Evolutionary conservation across 2,329 filamentous ascomycete genomes (phyloP).

Genomic region (Paramyrothecium sp.): DNA sequence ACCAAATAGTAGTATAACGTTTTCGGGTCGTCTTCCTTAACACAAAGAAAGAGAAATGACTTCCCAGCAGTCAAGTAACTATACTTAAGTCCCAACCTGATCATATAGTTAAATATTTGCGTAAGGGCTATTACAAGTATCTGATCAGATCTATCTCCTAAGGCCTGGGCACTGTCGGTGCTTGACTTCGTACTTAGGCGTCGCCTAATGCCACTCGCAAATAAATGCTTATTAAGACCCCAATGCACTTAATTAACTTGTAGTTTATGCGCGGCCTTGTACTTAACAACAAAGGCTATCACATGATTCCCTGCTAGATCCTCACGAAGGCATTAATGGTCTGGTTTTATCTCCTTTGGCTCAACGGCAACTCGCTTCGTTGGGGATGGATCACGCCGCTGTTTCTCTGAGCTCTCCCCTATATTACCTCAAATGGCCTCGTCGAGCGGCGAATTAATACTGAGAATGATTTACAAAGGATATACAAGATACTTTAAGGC

Average conservation of each 20-base stretch:
- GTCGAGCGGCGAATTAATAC: not conserved
- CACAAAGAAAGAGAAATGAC: slow-evolving; percentile 20
- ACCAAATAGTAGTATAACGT: slow-evolving; percentile 15
- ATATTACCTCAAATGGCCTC: not conserved
- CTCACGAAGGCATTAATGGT: too few relatives aligned
- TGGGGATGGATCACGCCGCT: not conserved
- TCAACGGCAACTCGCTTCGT: not conserved
- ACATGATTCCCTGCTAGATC: too few relatives aligned
- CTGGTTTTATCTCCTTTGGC: too few relatives aligned
- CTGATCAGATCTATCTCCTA: too few relatives aligned
- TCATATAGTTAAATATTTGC: slow-evolving; percentile 19
- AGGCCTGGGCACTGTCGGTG: slow-evolving; percentile 3
- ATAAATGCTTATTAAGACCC: slow-evolving; percentile 7
- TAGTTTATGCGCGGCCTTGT: slow-evolving; percentile 11
- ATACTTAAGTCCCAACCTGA: slow-evolving; percentile 16
- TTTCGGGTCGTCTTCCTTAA: slow-evolving; percentile 10
- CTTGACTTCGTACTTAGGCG: slow-evolving; percentile 6
- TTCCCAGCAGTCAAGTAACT: slow-evolving; percentile 21
- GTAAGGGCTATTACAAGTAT: slow-evolving; percentile 15
- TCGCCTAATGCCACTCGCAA: slow-evolving; percentile 9
- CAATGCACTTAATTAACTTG: slow-evolving; percentile 1
- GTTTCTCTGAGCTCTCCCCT: not conserved
- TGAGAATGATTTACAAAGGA: not conserved
- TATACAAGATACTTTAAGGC: too few relatives aligned
- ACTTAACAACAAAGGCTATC: too few relatives aligned